Evolutionary conservation across 306 rosid genomes (phyloP).

Genomic region (Pterocarpus santalinus): DNA sequence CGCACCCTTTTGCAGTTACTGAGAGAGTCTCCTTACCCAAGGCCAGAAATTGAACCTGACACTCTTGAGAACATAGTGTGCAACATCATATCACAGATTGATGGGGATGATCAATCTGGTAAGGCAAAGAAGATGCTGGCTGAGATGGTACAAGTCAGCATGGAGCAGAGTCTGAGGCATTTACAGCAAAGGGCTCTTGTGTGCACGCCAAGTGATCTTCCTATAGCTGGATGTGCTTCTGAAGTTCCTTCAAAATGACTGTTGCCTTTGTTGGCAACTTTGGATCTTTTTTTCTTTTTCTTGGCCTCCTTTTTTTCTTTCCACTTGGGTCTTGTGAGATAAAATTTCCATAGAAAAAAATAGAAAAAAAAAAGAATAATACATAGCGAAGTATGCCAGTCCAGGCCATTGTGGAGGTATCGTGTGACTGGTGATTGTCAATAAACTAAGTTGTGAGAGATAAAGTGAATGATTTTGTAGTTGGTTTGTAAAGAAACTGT

Average conservation of each 20-base stretch:
- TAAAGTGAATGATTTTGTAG: slow-evolving; percentile 51
- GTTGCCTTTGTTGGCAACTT: slow-evolving; percentile 37
- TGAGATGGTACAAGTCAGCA: slow-evolving; percentile 99
- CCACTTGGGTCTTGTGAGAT: slow-evolving; percentile 58
- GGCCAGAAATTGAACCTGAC: slow-evolving; percentile 85
- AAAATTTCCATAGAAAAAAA: slow-evolving; percentile 46
- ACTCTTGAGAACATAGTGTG: slow-evolving; percentile 93
- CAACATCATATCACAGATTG: slow-evolving; percentile 91
- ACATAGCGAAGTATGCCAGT: slow-evolving; percentile 73
- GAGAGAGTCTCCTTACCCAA: slow-evolving; percentile 86
- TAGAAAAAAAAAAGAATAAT: slow-evolving; percentile 37
- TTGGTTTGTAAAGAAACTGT: slow-evolving; percentile 65
- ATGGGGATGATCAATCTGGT: slow-evolving; percentile 86
- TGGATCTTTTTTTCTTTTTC: not conserved
- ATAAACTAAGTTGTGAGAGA: slow-evolving; percentile 60
- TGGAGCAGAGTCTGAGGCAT: slow-evolving; percentile 97
- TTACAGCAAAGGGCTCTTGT: slow-evolving; percentile 94
- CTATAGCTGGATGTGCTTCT: slow-evolving; percentile 73
- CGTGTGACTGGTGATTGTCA: slow-evolving; percentile 93
- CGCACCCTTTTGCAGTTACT: slow-evolving; percentile 72
- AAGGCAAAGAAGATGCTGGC: slow-evolving; percentile 97
- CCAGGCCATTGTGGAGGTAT: slow-evolving; percentile 81
- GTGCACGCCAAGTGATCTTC: slow-evolving; percentile 87
- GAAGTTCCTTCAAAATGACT: slow-evolving; percentile 82
- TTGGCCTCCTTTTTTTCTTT: not conserved